phyloP scores from a whole-genome alignment of 2,329 filamentous ascomycete species.

The Ascochyta koolunga region DNA sequence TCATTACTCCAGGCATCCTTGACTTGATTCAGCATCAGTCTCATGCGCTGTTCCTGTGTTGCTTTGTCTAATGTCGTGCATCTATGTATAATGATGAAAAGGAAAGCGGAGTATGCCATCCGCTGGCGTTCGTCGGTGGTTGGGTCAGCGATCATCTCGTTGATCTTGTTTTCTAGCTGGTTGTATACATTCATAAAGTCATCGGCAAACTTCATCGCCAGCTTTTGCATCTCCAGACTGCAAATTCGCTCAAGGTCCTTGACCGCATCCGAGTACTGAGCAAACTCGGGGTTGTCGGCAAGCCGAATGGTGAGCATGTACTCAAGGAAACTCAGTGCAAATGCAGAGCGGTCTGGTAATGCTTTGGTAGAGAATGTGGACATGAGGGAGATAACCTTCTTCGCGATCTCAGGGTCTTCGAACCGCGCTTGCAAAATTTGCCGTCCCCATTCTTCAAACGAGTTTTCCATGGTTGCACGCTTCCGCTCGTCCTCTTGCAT shows the following conservation, averaged over 20 bases:
- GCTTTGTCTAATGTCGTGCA: slow-evolving; percentile 74
- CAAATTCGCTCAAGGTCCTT: slow-evolving; percentile 86
- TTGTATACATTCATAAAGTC: slow-evolving; percentile 88
- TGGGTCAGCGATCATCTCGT: slow-evolving; percentile 76
- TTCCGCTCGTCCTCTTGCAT: slow-evolving; percentile 58
- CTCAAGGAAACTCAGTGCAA: slow-evolving; percentile 89
- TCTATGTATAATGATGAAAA: slow-evolving; percentile 94
- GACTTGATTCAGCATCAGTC: slow-evolving; percentile 81
- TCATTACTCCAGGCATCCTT: slow-evolving; percentile 79
- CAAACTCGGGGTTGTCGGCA: slow-evolving; percentile 71
- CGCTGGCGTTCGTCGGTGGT: slow-evolving; percentile 80
- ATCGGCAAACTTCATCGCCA: slow-evolving; percentile 90
- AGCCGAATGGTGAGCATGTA: slow-evolving; percentile 87
- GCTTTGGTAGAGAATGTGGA: slow-evolving; percentile 85
- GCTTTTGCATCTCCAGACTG: slow-evolving; percentile 83
- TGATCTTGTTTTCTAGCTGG: slow-evolving; percentile 81
- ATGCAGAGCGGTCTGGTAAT: slow-evolving; percentile 75
- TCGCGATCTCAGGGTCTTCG: slow-evolving; percentile 83
- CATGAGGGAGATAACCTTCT: slow-evolving; percentile 79
- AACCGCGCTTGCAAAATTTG: slow-evolving; percentile 73
- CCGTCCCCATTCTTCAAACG: slow-evolving; percentile 74
- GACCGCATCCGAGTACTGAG: slow-evolving; percentile 82
- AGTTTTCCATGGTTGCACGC: slow-evolving; percentile 64
- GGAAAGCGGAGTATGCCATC: slow-evolving; percentile 84
- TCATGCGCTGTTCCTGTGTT: slow-evolving; percentile 73